These are phyloP conservation scores for Scenedesmus sp. DNA, from an alignment of 163 green algal genomes.

Conservation along the genomic window DNA sequence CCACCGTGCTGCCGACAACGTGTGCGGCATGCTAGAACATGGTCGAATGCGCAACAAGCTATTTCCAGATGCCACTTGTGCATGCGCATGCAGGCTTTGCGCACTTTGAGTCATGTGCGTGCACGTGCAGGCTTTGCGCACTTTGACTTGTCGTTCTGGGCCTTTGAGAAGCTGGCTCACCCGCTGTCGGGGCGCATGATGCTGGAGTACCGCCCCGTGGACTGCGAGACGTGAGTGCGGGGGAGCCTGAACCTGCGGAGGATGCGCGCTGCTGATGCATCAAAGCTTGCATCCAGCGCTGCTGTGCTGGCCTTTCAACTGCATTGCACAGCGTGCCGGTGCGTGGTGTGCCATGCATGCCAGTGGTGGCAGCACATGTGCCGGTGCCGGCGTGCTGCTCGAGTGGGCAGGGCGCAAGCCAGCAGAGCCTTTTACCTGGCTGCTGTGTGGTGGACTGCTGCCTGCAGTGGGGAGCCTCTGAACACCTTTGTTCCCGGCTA, in stretches of 20 bases:
- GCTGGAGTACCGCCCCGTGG: conserved; percentile 47
- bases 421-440: background rate
- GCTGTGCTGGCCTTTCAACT: background rate
- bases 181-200: conserved; percentile 46
- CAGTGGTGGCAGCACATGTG: background rate
- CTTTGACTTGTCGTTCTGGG: conserved; percentile 70
- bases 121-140: conserved; percentile 36
- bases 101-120: too few relatives aligned
- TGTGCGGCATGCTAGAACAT: too few relatives aligned
- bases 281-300: background rate
- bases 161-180: conserved; percentile 73
- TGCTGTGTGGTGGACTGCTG: background rate
- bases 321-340: too few relatives aligned
- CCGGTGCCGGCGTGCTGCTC: background rate
- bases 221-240: conserved; percentile 23
- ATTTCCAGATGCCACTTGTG: too few relatives aligned
- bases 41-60: too few relatives aligned
- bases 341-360: background rate
- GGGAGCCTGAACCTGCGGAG: background rate
- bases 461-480: background rate
- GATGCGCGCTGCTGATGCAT: background rate
- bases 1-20: too few relatives aligned
- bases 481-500: background rate
- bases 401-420: background rate
- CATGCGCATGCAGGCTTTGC: too few relatives aligned